A percentile compares a stretch with the other conserved stretches of the same genome.
Conservation (phyloP, 306 rosid genomes). For the Hippophae rhamnoides region DNA sequence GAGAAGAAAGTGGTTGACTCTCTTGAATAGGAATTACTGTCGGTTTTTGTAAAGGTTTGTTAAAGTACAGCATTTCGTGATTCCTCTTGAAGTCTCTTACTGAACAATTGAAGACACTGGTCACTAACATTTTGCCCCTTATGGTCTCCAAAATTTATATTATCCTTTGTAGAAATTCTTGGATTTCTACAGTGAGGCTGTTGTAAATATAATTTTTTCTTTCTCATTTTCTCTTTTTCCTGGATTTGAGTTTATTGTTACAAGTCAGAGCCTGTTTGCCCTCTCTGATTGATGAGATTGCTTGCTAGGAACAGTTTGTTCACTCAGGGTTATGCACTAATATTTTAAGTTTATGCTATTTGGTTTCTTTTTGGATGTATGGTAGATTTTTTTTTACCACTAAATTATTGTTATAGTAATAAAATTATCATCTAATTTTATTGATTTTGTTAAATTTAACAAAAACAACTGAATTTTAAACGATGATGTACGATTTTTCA, state of each 20-base stretch:
- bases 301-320: too few species aligned
- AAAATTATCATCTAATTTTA: too few species aligned
- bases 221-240: neutral
- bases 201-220: slow-evolving; percentile 57
- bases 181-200: slow-evolving; percentile 35
- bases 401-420: too few species aligned
- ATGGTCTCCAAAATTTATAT: slow-evolving; percentile 31
- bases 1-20: slow-evolving; percentile 46
- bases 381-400: too few species aligned
- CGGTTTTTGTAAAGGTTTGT: slow-evolving; percentile 31
- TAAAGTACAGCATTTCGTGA: slow-evolving; percentile 34
- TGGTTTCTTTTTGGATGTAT: too few species aligned
- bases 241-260: slow-evolving; percentile 34
- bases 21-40: slow-evolving; percentile 15
- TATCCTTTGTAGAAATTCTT: slow-evolving; percentile 56
- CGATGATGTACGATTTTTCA: too few species aligned
- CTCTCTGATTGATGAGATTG: slow-evolving; percentile 8
- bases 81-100: slow-evolving; percentile 34
- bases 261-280: slow-evolving; percentile 27
- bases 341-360: too few species aligned
- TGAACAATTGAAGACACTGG: slow-evolving; percentile 32
- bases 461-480: too few species aligned
- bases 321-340: too few species aligned
- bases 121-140: slow-evolving; percentile 33
- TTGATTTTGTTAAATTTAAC: too few species aligned